Percentiles rank a stretch among this genome's conserved stretches.
Evolutionary conservation across 257 asterid species (phyloP).

Genomic region (Solanum chaucha): DNA sequence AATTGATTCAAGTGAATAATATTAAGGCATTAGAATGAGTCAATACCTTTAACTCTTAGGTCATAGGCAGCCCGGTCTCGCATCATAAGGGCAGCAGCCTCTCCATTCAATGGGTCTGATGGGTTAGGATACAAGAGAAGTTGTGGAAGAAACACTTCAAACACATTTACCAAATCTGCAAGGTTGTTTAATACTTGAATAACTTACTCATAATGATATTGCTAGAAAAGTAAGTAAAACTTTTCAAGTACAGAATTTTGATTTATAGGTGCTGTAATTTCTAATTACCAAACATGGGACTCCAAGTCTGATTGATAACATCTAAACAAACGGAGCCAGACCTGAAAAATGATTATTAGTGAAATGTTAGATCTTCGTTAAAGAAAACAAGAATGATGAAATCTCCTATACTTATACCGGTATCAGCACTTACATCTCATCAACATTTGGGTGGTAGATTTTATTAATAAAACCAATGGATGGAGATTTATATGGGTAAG

Average conservation of each 20-base stretch:
- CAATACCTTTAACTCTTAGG: conserved; percentile 74
- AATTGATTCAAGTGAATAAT: background rate
- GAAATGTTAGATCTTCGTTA: background rate
- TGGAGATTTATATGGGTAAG: conserved; percentile 97
- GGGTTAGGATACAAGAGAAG: conserved; percentile 94
- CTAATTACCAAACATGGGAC: conserved; percentile 92
- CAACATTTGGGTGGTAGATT: conserved; percentile 97
- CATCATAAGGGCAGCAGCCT: conserved; percentile 93
- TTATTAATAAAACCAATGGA: conserved; percentile 90
- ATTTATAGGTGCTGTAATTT: background rate
- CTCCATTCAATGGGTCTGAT: conserved; percentile 91
- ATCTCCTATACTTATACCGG: background rate
- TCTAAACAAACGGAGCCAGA: conserved; percentile 96
- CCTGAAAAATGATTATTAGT: conserved; percentile 37
- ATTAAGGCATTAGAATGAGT: background rate
- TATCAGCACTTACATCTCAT: conserved; percentile 61
- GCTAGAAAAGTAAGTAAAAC: background rate
- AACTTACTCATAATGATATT: background rate
- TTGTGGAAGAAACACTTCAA: conserved; percentile 93
- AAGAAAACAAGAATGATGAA: background rate
- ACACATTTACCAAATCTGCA: conserved; percentile 86
- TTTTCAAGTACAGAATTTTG: background rate
- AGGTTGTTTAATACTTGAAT: background rate
- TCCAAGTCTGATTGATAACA: conserved; percentile 97
- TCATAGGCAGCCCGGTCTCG: conserved; percentile 84